phyloP scores from a whole-genome alignment of 345 rosid species.

The Rhodamnia argentea region DNA sequence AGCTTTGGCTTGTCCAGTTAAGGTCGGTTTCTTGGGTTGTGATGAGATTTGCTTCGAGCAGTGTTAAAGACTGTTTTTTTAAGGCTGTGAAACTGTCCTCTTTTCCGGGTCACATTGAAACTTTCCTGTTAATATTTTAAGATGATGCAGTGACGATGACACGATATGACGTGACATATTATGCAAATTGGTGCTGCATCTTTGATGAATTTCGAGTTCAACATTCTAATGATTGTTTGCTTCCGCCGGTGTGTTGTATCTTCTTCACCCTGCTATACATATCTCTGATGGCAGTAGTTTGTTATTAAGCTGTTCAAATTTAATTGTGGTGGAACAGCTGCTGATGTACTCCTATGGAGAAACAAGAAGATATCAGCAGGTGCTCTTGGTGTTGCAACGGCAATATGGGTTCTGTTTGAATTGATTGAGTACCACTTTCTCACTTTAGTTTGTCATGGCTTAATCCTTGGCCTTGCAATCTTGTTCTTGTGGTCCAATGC shows the following conservation, averaged over 20 bases:
- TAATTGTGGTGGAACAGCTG: slow-evolving; percentile 6
- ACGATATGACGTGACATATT: neutral
- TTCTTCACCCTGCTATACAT: neutral
- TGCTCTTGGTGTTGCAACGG: slow-evolving; percentile 72
- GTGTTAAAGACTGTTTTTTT: neutral
- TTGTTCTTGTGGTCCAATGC: slow-evolving; percentile 94
- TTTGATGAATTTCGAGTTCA: neutral
- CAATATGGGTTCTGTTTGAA: slow-evolving; percentile 72
- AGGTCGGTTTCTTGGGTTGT: neutral
- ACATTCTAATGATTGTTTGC: neutral
- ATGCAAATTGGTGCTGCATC: neutral
- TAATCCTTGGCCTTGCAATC: slow-evolving; percentile 61
- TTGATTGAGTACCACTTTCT: slow-evolving; percentile 68
- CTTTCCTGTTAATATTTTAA: neutral
- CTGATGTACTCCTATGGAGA: slow-evolving; percentile 89
- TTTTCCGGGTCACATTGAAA: neutral
- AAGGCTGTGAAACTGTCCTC: neutral
- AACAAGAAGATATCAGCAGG: slow-evolving; percentile 88
- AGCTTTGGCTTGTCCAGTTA: neutral
- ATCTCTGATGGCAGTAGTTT: neutral
- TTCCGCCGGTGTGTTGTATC: neutral
- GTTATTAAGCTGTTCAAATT: neutral
- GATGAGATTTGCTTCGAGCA: neutral
- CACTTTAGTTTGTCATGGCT: slow-evolving; percentile 63
- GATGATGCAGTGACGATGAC: neutral